Evolutionary conservation across 2,329 filamentous ascomycete species (phyloP), one percentile per base, ranked within the genome.

Genomic region (Arthrobotrys musiformis): DNA sequence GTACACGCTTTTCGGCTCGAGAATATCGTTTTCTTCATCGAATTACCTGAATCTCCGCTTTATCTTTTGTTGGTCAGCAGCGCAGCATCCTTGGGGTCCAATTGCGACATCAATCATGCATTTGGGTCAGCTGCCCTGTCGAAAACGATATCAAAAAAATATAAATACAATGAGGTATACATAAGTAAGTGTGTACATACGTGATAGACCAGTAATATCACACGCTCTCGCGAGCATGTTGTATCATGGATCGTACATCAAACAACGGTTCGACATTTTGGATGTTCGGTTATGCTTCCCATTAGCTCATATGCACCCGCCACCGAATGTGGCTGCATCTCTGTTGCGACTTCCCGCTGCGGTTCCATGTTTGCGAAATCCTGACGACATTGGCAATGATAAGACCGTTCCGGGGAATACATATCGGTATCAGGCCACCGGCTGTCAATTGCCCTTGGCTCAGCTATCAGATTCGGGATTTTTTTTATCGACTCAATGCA

Each of bases 381-480:
- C 58, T 62, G 58, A 62, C 58, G 58, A 62, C 58, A 62, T 62
- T 62, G 40, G 58, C 8, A 44, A 62, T 62, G 58, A 62, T 62
- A 62, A 62, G 58, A 46, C 22, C n/a, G n/a, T 40, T 62, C 40
- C 26, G 28, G 24, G 22, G 30, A 33, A 33, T 42, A 42, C 40
- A 42, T 44, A 62, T 22, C 37, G 40, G 19, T 46, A 62, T 62
- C 40, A 46, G 40, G 33, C 54, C 54, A 22, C 50, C 11, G 9
- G 28, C 28, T 40, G 33, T 40, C 54, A 58, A 26, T 13, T 40
- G 13, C 15, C 54, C n/a, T n/a, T n/a, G n/a, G n/a, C n/a, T n/a
- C 11, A 11, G 44, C 15, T 19, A 40, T 58, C 30, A 19, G 33
- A 58, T 58, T 58, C 30, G 54, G 54, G 33, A n/a, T n/a, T n/a